phyloP scores from a whole-genome alignment of 306 rosid species.

The Begonia masoniana region DNA sequence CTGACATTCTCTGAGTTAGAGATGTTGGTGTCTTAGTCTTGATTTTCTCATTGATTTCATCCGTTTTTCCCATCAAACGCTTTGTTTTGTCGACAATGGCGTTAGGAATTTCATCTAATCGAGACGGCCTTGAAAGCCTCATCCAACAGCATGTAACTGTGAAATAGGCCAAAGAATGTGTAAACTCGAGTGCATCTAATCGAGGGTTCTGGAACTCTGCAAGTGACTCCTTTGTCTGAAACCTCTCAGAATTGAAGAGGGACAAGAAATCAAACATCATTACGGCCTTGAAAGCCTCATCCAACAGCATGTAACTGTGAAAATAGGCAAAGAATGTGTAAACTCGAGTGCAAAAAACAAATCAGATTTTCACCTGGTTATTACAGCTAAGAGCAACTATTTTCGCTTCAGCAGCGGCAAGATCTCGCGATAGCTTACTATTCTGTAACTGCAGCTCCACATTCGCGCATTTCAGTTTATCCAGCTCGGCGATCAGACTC shows the following conservation, averaged over 20 bases:
- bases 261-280: not conserved
- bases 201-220: constrained; percentile 43
- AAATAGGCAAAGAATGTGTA: constrained; percentile 1
- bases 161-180: constrained; percentile 1
- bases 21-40: constrained; percentile 13
- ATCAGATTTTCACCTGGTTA: constrained; percentile 31
- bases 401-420: constrained; percentile 64
- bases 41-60: constrained; percentile 21
- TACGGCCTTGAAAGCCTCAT: not conserved
- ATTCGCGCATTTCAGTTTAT: constrained; percentile 35
- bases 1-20: constrained; percentile 18
- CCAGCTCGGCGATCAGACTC: constrained; percentile 59
- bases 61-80: constrained; percentile 30
- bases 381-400: constrained; percentile 14
- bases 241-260: constrained; percentile 17
- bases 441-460: constrained; percentile 51
- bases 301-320: not conserved
- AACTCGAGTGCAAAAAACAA: not conserved
- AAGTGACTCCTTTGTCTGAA: constrained; percentile 23
- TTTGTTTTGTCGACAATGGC: constrained; percentile 71
- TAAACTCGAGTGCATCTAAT: constrained; percentile 1
- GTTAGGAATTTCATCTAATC: constrained; percentile 57
- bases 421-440: constrained; percentile 36
- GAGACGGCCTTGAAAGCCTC: constrained; percentile 7
- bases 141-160: not conserved